A percentile compares a stretch with the other conserved stretches of the same genome.
Conservation (phyloP, 495 filamentous ascomycete genomes). For the Podospora pseudoanserina region DNA sequence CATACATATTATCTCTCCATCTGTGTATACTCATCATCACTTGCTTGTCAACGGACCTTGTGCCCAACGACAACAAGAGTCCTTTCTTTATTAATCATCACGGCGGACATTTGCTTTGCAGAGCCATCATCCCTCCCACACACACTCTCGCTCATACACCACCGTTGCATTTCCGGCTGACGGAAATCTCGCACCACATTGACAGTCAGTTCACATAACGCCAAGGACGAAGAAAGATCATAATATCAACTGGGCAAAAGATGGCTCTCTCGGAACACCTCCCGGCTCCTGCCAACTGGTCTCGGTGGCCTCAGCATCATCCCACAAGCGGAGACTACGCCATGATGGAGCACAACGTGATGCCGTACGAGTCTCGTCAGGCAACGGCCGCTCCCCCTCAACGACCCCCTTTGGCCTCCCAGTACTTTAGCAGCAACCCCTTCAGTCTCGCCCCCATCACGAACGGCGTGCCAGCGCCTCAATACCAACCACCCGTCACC, state of each 20-base stretch:
- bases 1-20: conserved; percentile 7
- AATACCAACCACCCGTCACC: conserved; percentile 30
- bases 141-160: conserved; percentile 4
- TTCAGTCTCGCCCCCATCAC: conserved; percentile 37
- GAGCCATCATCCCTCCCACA: not conserved
- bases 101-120: conserved; percentile 17
- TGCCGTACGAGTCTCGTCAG: conserved; percentile 35
- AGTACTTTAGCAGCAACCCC: conserved; percentile 34
- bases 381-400: conserved; percentile 29
- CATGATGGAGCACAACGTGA: conserved; percentile 36
- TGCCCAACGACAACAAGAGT: not conserved
- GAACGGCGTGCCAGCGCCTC: conserved; percentile 31
- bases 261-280: conserved; percentile 41
- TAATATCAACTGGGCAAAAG: conserved; percentile 12
- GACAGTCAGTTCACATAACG: not conserved
- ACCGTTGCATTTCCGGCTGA: not conserved
- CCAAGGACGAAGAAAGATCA: conserved; percentile 5
- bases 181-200: conserved; percentile 2
- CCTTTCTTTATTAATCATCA: not conserved
- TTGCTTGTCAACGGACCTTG: not conserved
- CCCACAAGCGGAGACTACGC: conserved; percentile 30
- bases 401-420: conserved; percentile 28
- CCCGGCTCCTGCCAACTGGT: conserved; percentile 35
- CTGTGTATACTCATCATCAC: conserved; percentile 9
- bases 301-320: conserved; percentile 42